Evolutionary conservation across 257 asterid genomes (phyloP), one percentile per base, ranked within the genome.

Genomic region (Lantana camara): DNA sequence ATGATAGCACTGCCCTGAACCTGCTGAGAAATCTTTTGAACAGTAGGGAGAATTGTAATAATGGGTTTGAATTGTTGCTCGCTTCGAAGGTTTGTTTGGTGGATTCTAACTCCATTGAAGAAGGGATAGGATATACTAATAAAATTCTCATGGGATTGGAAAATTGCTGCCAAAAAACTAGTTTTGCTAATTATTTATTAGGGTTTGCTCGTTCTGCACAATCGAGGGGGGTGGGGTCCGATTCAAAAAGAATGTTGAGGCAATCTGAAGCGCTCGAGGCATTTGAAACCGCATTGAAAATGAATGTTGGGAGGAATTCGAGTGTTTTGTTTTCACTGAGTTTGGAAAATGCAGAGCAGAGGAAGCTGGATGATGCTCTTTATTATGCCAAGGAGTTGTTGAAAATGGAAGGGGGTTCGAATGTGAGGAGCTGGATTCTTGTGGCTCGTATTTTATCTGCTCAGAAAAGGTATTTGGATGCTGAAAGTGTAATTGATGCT

Each of bases 401-500:
- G 79, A 79, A 73, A 73, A 49, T 79, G 53, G 92, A 89, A 64
- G 95, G 77, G 1, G 98, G 98, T 13, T 78, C 89, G 34, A 79
- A 57, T 44, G 74, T 79, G 46, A 69, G 75, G 77, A 84, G 88
- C 23, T 91, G 98, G 98, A 84, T 89, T 57, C 92, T 91, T 70
- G 69, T 91, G 34, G 98, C 95, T 57, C 92, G 96, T 30, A 77
- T 91, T 74, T 81, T 91, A 42, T 91, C 98, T 0, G 97, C 98
- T 77, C 95, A 89, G 58, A 86, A 80, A 45, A 68, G 91, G 73
- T 86, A 83, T 53, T 27, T 63, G 5, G 96, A 91, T 66, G 95
- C 97, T 0, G 96, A 89, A 70, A 83, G 73, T 68, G 71, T 91
- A 38, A 70, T 91, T 17, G 82, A 91, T 73, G 90, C 96, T 60